Base-by-base conservation (phyloP, 202 grass and related monocot species). In the Schoenoplectus tabernaemontani region DNA sequence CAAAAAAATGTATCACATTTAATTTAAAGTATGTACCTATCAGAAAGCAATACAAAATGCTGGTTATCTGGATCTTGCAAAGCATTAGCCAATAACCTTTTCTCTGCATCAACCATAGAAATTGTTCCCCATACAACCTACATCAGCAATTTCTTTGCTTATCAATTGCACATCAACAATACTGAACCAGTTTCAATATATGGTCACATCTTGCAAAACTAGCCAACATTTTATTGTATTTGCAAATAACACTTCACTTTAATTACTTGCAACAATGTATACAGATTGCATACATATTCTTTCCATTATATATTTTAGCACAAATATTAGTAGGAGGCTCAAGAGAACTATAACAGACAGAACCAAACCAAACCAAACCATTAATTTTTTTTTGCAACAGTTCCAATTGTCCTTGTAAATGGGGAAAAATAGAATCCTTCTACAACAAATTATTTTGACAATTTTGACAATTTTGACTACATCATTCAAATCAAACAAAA, bases 61-160 rank as follows among this genome's bases (percentile, higher is more conserved):
- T 91, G 96, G 84, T 99, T 99, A 88, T 99, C 96, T 74, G 82
- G 26, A 84, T 99, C 96, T 78, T 91, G 79, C 38, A 99, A 84
- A 82, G 96, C 96, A 87, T 93, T 84, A 84, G 85, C 96, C 87
- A 99, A 96, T 65, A 99, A 87, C 76, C 96, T 91, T 90, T 84
- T 91, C 84, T 99, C 96, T 64, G 96, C 96, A 85, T 96, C 90
- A 85, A 96, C 69, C 96, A 99, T 99, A 64, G 96, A 96, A 89
- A 91, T 90, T 9, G 89, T 93, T 60, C 92, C 92, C 92, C 92
- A 93, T 24, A 83, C 78, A 28, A 96, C 92, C 92, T 96, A 80
- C 24, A 93, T 61, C 34, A 8, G 78, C 75, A 56, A 71, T 74
- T 22, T 53, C 77, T 32, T 54, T 58, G 78, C 81, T 53, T 9